A percentile compares a stretch with the other conserved stretches of the same genome.
phyloP scores from a whole-genome alignment of 176 grass and related monocot species.

The Eragrostis nindensis region DNA sequence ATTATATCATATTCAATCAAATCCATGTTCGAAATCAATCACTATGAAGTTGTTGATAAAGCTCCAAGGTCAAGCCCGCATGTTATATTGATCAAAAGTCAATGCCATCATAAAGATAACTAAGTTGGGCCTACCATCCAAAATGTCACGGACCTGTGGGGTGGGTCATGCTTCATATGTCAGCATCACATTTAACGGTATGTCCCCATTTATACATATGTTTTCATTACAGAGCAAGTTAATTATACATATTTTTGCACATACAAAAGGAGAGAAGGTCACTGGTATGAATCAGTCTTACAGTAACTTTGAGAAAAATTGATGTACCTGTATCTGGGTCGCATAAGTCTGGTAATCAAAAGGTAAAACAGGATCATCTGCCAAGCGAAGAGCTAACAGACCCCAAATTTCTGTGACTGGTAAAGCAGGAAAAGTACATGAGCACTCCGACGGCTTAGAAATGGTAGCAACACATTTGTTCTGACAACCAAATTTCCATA shows the following conservation, averaged over 20 bases:
- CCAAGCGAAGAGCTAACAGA: conserved; percentile 74
- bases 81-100: too few relatives aligned
- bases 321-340: conserved; percentile 70
- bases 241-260: neutral
- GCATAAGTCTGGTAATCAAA: conserved; percentile 86
- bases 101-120: neutral
- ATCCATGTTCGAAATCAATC: neutral
- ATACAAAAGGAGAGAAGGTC: neutral
- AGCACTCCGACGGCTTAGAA: conserved; percentile 5
- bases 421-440: conserved; percentile 42
- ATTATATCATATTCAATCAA: conserved; percentile 15
- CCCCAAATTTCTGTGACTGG: conserved; percentile 94
- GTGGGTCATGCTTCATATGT: neutral
- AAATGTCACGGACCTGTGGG: neutral
- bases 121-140: neutral
- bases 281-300: conserved; percentile 9
- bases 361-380: conserved; percentile 81
- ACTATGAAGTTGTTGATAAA: neutral
- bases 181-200: neutral
- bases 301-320: conserved; percentile 30
- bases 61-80: neutral
- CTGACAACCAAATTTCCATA: neutral
- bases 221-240: neutral
- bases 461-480: conserved; percentile 16
- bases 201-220: neutral